Base-by-base conservation (phyloP, 352 stramenopile species). In the Globisporangium heterothallicum region DNA sequence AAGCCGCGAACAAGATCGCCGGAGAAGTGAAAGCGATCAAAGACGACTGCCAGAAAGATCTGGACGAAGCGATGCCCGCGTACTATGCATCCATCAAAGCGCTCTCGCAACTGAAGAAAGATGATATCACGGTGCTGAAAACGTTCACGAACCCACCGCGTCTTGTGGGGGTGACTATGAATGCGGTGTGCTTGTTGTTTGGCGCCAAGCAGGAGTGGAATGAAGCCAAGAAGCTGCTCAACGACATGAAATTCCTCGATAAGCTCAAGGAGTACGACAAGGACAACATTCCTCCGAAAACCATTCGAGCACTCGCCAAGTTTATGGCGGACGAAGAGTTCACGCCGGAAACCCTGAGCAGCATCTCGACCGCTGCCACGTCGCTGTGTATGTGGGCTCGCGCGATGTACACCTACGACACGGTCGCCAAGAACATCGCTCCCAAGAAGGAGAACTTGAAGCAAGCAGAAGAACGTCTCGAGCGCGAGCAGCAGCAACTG, bases 331-430 rank as follows among this genome's bases (percentile, higher is more conserved):
- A 96, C 36, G 78, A 91, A 47, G 85, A 97, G 48, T 97, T 97
- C 43, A 94, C 88, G 21, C 85, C 88, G 3, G 86, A 97, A 58
- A 95, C 88, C n/a, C 60, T 95, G 7, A 87, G 72, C 43, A 92
- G 78, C 44, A 90, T 94, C 32, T 97, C 89, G 6, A 94, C 72
- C 4, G 92, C 92, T 12, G 90, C 91, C 12, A 96, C 78, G 1
- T 96, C 87, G 26, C 67, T 98, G 0, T 98, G 92, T 59, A 98
- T 97, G 90, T 98, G 92, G 88, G 91, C 84, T 0, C 74, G 88
- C 14, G 92, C 91, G 5, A 97, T 98, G 84, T 92, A 96, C 57
- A 96, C 86, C 21, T 98, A 98, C 69, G 88, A 98, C 61, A 80
- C 76, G 3, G 90, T 98, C 25, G 90, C 87, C 22, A 97, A 97